Percentiles rank a stretch among this genome's conserved stretches.
Evolutionary conservation across 345 rosid genomes (phyloP).

Genomic region (Passiflora organensis): DNA sequence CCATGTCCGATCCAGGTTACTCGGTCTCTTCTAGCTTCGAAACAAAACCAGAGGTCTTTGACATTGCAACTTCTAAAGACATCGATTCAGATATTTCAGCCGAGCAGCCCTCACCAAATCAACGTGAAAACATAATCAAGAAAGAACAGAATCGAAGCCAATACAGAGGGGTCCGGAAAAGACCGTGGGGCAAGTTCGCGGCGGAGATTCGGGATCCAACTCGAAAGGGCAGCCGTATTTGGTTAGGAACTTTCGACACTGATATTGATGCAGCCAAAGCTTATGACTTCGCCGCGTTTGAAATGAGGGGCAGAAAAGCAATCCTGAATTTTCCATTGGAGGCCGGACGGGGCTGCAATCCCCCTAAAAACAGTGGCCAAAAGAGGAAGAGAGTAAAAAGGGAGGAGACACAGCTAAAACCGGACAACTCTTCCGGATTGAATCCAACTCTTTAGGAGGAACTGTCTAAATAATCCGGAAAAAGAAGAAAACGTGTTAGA

Average conservation of each 20-base stretch:
- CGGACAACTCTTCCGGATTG: too few relatives aligned
- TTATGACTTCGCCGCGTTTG: conserved; percentile 80
- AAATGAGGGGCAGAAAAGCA: conserved; percentile 79
- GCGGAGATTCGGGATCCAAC: conserved; percentile 92
- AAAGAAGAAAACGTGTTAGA: too few relatives aligned
- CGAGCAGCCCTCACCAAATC: conserved; percentile 7
- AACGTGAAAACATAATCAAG: background rate
- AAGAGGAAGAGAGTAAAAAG: conserved; percentile 41
- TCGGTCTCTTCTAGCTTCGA: background rate
- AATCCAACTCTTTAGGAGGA: too few relatives aligned
- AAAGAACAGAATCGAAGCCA: conserved; percentile 32
- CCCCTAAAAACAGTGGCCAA: conserved; percentile 43
- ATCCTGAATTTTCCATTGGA: conserved; percentile 79
- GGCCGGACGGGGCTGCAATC: conserved; percentile 55
- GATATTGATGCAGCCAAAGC: conserved; percentile 85
- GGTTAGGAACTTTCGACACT: conserved; percentile 80
- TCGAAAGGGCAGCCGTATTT: conserved; percentile 71
- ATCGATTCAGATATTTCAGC: conserved; percentile 8
- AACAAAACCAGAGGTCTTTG: conserved; percentile 26
- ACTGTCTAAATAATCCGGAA: too few relatives aligned
- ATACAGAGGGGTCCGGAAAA: conserved; percentile 80
- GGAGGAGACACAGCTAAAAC: conserved; percentile 10
- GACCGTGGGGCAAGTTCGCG: conserved; percentile 95
- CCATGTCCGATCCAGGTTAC: conserved; percentile 23
- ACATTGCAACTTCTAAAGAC: conserved; percentile 12